A percentile compares a stretch with the other conserved stretches of the same genome.
Evolutionary conservation across 352 stramenopile genomes (phyloP).

Genomic region (Globisporangium megalacanthum): DNA sequence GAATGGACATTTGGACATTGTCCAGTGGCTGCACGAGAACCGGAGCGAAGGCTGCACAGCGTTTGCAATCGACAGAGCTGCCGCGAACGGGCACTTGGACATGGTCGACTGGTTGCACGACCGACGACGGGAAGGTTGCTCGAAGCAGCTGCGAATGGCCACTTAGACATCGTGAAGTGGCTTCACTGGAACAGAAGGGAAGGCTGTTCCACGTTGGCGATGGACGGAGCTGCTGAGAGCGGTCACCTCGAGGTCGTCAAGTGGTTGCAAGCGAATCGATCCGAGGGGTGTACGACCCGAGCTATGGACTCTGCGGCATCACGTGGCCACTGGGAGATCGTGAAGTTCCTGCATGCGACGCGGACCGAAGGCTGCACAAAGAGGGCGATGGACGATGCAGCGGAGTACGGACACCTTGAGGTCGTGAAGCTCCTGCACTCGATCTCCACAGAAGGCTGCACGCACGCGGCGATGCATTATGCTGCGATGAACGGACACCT

Average conservation of each 20-base stretch:
- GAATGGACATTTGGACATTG: constrained; percentile 5
- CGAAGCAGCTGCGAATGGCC: neutral
- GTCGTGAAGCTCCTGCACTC: too few relatives aligned
- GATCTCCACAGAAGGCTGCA: too few relatives aligned
- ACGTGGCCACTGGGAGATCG: too few relatives aligned
- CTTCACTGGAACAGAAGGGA: neutral
- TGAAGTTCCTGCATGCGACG: neutral
- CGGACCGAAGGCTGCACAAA: neutral
- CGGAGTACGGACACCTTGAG: too few relatives aligned
- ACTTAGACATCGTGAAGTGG: neutral
- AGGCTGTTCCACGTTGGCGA: neutral
- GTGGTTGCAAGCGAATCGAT: neutral
- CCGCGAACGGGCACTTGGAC: constrained; percentile 3
- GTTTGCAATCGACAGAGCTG: constrained; percentile 6
- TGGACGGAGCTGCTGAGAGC: neutral
- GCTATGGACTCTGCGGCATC: neutral
- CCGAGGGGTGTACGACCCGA: neutral
- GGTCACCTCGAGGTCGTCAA: constrained; percentile 1
- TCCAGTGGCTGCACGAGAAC: constrained; percentile 8
- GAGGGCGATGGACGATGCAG: neutral
- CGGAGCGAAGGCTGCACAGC: constrained; percentile 1
- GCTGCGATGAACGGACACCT: too few relatives aligned
- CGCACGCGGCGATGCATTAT: too few relatives aligned
- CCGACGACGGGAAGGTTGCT: too few relatives aligned
- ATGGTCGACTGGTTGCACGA: too few relatives aligned